phyloP scores from a whole-genome alignment of 192 early-diverging fungal species.

The Coemansia erecta region DNA sequence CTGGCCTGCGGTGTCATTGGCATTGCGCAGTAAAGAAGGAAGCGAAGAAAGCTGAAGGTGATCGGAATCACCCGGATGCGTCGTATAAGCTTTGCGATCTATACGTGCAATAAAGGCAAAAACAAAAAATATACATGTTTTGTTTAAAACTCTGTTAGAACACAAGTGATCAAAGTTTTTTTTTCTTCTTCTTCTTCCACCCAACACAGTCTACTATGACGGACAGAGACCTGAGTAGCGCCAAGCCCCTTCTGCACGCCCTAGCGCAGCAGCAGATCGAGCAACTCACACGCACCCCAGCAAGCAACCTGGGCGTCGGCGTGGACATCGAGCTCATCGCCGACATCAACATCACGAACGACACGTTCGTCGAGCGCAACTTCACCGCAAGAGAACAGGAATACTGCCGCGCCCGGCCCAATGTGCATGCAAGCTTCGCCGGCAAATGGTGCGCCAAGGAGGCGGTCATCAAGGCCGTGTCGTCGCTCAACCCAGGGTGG shows the following conservation, averaged over 20 bases:
- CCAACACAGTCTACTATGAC: not conserved
- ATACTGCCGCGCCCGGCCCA: conserved; percentile 72
- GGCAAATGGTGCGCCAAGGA: conserved; percentile 97
- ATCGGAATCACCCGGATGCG: too few relatives aligned
- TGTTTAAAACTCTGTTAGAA: too few relatives aligned
- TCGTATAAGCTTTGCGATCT: too few relatives aligned
- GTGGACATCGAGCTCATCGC: conserved; percentile 87
- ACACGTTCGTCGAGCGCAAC: conserved; percentile 87
- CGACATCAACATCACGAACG: conserved; percentile 79
- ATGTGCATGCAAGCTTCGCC: conserved; percentile 81
- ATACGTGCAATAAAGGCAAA: too few relatives aligned
- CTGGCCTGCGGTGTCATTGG: conserved; percentile 90
- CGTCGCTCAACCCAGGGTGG: conserved; percentile 53
- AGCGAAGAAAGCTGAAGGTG: too few relatives aligned
- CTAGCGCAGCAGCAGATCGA: conserved; percentile 22
- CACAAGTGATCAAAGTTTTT: too few relatives aligned
- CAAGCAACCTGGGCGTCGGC: conserved; percentile 62
- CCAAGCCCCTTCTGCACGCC: conserved; percentile 17
- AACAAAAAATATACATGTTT: too few relatives aligned
- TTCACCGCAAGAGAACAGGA: conserved; percentile 76
- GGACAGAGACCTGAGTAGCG: conserved; percentile 8
- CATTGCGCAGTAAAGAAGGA: conserved; percentile 41
- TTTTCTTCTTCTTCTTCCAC: too few relatives aligned
- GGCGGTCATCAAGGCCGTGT: conserved; percentile 91
- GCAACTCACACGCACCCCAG: not conserved